Conservation (phyloP, 352 stramenopile species). For the Blastocystis sp. region DNA sequence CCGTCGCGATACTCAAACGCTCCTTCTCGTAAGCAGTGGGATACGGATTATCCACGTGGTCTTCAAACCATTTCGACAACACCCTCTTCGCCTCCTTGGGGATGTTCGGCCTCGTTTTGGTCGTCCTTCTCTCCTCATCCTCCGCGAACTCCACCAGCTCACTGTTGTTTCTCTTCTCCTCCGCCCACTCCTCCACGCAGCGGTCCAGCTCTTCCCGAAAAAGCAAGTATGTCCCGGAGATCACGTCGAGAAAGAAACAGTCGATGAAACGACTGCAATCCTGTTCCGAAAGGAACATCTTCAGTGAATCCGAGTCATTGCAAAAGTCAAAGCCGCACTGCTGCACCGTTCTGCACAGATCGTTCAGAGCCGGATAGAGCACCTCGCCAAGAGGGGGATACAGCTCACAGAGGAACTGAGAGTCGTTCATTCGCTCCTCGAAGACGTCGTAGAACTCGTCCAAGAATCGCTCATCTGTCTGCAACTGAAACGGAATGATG, state of each 20-base stretch:
- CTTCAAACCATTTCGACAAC: conserved; percentile 29
- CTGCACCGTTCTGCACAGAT: not conserved
- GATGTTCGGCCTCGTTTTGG: conserved; percentile 31
- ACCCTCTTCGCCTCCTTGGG: conserved; percentile 30
- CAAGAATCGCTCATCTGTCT: not conserved
- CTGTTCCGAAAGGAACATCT: conserved; percentile 15
- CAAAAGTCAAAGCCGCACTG: conserved; percentile 31
- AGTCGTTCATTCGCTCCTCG: not conserved
- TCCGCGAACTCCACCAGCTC: not conserved
- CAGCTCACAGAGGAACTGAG: not conserved
- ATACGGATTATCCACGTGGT: conserved; percentile 16
- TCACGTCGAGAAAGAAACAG: not conserved
- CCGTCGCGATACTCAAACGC: conserved; percentile 8
- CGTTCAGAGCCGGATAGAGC: not conserved
- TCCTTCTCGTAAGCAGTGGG: conserved; percentile 26
- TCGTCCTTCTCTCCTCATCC: not conserved
- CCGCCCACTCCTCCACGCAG: not conserved
- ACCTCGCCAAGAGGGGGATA: not conserved
- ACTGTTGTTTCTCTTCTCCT: not conserved
- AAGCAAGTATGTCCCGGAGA: not conserved
- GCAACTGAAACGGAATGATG: too few relatives aligned
- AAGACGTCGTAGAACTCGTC: not conserved
- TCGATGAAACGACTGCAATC: conserved; percentile 1
- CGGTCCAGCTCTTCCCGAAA: conserved; percentile 1
- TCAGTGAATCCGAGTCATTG: not conserved